Percentiles rank a stretch among this genome's conserved stretches.
phyloP scores from a whole-genome alignment of 805 yeast species.

The Candida michaelii region DNA sequence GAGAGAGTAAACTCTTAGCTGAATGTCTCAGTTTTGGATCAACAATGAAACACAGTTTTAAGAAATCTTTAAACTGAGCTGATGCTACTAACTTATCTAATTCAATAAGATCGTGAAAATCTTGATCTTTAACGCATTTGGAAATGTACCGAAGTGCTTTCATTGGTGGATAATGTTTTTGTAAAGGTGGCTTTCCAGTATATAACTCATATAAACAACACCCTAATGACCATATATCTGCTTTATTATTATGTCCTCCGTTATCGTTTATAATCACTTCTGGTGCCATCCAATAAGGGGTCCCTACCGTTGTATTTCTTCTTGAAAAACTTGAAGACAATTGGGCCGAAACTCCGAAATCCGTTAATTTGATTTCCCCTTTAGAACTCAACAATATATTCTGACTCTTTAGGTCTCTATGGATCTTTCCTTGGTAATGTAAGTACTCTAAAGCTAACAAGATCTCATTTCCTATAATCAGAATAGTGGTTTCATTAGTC shows the following conservation, averaged over 20 bases:
- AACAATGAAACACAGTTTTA: slow-evolving; percentile 33
- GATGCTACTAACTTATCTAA: slow-evolving; percentile 24
- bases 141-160: slow-evolving; percentile 43
- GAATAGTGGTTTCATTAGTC: slow-evolving; percentile 50
- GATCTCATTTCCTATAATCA: slow-evolving; percentile 53
- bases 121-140: slow-evolving; percentile 27
- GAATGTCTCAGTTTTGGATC: slow-evolving; percentile 32
- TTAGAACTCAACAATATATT: slow-evolving; percentile 35
- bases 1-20: slow-evolving; percentile 33
- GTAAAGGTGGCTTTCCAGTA: slow-evolving; percentile 70
- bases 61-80: slow-evolving; percentile 28
- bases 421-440: slow-evolving; percentile 76
- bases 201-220: slow-evolving; percentile 75
- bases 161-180: slow-evolving; percentile 40
- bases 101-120: slow-evolving; percentile 31
- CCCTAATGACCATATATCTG: slow-evolving; percentile 81
- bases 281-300: slow-evolving; percentile 68
- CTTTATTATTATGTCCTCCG: slow-evolving; percentile 55
- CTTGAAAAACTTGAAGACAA: slow-evolving; percentile 42
- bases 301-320: slow-evolving; percentile 50
- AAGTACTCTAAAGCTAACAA: slow-evolving; percentile 62
- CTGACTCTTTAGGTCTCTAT: slow-evolving; percentile 48
- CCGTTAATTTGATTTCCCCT: slow-evolving; percentile 46
- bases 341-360: slow-evolving; percentile 47
- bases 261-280: slow-evolving; percentile 58